Conservation (phyloP, 768 basidiomycete genomes). For the Rhodocollybia butyracea region DNA sequence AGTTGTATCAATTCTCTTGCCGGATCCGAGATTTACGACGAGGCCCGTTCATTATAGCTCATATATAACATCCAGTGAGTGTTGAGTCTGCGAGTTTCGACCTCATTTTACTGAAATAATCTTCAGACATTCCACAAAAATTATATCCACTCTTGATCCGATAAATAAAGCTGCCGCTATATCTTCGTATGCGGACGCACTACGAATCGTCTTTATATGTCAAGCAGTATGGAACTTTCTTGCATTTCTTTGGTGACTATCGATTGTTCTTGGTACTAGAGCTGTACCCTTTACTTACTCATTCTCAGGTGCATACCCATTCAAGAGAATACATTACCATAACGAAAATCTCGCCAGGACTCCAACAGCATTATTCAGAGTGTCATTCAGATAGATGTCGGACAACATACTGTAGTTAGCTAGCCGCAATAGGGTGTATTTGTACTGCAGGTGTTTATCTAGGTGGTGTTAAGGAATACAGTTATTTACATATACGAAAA, state of each 20-base stretch:
- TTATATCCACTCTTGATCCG: constrained; percentile 65
- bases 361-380: background rate
- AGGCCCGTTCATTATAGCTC: constrained; percentile 37
- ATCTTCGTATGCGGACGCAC: constrained; percentile 74
- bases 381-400: background rate
- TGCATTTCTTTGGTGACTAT: constrained; percentile 53
- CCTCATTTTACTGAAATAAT: background rate
- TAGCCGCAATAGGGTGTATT: constrained; percentile 4
- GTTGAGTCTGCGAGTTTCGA: constrained; percentile 12
- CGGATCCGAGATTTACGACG: background rate
- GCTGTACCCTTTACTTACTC: background rate
- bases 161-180: constrained; percentile 57
- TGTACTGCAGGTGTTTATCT: too few species aligned
- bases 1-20: constrained; percentile 21
- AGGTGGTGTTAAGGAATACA: background rate
- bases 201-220: constrained; percentile 80
- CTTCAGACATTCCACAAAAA: constrained; percentile 63
- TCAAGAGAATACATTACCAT: constrained; percentile 69
- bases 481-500: background rate
- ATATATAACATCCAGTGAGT: constrained; percentile 67
- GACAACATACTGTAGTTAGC: background rate
- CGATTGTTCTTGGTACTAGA: background rate
- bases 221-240: constrained; percentile 68
- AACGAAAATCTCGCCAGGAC: constrained; percentile 5
- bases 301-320: constrained; percentile 55